Evolutionary conservation across 129 eudicot genomes (phyloP).

Genomic region (Arctium minus): DNA sequence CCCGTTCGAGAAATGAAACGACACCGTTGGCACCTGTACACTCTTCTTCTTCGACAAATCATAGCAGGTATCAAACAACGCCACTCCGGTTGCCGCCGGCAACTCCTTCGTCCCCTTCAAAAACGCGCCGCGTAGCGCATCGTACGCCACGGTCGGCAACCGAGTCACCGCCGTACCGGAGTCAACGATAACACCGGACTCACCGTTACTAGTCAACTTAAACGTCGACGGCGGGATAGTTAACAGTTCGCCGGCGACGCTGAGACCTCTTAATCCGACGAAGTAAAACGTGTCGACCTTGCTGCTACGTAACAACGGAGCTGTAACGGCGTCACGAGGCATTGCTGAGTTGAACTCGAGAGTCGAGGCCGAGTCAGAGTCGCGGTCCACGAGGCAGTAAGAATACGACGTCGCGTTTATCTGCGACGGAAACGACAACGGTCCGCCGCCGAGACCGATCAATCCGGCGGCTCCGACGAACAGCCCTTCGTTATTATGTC

Average conservation of each 20-base stretch:
- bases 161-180: conserved; percentile 93
- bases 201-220: conserved; percentile 40
- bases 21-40: conserved; percentile 83
- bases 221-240: conserved; percentile 43
- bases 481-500: conserved; percentile 82
- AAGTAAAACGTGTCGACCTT: conserved; percentile 64
- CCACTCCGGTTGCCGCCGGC: conserved; percentile 55
- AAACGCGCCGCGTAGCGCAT: conserved; percentile 64
- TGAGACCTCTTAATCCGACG: conserved; percentile 58
- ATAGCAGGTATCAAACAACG: conserved; percentile 85
- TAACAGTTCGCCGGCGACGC: conserved; percentile 58
- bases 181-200: conserved; percentile 78
- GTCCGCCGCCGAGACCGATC: conserved; percentile 94
- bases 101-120: conserved; percentile 38
- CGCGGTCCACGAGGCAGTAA: conserved; percentile 87
- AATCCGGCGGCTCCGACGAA: conserved; percentile 92
- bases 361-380: conserved; percentile 64
- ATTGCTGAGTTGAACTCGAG: conserved; percentile 57
- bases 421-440: conserved; percentile 73
- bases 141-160: conserved; percentile 54
- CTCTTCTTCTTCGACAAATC: conserved; percentile 55
- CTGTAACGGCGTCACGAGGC: conserved; percentile 51
- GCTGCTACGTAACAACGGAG: conserved; percentile 50
- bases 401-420: conserved; percentile 70
- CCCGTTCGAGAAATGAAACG: conserved; percentile 74